phyloP scores from a whole-genome alignment of 2,329 filamentous ascomycete genomes.

The Fusarium neocosmosporiellum region DNA sequence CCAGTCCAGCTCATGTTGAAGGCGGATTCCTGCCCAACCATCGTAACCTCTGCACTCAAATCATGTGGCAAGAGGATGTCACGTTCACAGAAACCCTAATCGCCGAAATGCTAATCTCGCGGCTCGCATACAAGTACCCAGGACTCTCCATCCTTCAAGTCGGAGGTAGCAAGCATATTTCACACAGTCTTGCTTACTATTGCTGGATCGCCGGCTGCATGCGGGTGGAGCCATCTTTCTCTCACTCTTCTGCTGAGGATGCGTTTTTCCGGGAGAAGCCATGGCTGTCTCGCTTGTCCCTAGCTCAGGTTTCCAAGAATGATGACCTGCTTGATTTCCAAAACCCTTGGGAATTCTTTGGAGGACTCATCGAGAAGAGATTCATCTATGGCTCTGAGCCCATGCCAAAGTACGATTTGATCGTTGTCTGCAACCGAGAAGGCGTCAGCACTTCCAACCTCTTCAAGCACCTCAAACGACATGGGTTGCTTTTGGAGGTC shows the following conservation, averaged over 20 bases:
- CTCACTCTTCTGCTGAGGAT: too few relatives aligned
- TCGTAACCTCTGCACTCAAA: constrained; percentile 60
- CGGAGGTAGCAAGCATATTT: constrained; percentile 42
- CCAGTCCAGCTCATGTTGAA: constrained; percentile 36
- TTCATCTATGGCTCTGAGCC: constrained; percentile 33
- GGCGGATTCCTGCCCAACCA: constrained; percentile 60
- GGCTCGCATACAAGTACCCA: constrained; percentile 55
- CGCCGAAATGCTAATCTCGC: constrained; percentile 44
- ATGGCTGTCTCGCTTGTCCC: constrained; percentile 49
- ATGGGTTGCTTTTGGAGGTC: constrained; percentile 44
- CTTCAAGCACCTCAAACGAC: constrained; percentile 41
- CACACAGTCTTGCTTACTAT: constrained; percentile 45
- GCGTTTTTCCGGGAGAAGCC: too few relatives aligned
- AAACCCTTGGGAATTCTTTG: too few relatives aligned
- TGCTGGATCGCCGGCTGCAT: constrained; percentile 37
- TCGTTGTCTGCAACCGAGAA: constrained; percentile 41
- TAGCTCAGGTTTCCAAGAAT: constrained; percentile 34
- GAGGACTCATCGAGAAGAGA: neutral
- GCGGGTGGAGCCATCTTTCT: too few relatives aligned
- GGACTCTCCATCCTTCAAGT: constrained; percentile 53
- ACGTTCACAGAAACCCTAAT: constrained; percentile 33
- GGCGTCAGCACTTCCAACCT: constrained; percentile 27
- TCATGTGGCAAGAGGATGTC: constrained; percentile 59
- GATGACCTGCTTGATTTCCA: neutral
- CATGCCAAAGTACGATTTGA: constrained; percentile 48